Conservation (phyloP, 768 basidiomycete genomes). For the Pleurotus eryngii region DNA sequence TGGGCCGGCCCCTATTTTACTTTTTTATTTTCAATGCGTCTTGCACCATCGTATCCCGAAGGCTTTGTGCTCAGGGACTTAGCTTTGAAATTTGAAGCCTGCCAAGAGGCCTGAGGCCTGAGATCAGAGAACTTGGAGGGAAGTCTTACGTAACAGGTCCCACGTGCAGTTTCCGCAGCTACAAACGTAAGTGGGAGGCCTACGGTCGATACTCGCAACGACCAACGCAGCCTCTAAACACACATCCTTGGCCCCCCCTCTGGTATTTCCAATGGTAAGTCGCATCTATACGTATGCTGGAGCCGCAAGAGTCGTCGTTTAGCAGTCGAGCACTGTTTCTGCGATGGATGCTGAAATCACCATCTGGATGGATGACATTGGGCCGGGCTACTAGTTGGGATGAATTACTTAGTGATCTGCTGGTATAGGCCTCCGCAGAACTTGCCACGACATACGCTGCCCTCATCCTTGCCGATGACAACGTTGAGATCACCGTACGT, state of each 20-base stretch:
- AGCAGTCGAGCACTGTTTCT: not conserved
- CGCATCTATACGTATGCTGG: not conserved
- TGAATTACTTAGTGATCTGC: not conserved
- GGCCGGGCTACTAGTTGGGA: not conserved
- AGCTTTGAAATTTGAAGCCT: too few relatives aligned
- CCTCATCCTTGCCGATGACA: constrained; percentile 97
- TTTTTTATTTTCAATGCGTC: too few relatives aligned
- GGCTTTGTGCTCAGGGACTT: too few relatives aligned
- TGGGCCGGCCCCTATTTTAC: too few relatives aligned
- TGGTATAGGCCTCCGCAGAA: constrained; percentile 52
- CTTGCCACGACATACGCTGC: constrained; percentile 95
- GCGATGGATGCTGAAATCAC: not conserved
- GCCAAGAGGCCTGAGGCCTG: too few relatives aligned
- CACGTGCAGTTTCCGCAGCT: too few relatives aligned
- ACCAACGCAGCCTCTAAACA: not conserved
- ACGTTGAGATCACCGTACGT: constrained; percentile 94
- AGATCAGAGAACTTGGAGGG: too few relatives aligned
- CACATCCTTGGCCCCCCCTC: not conserved
- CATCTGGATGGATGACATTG: not conserved
- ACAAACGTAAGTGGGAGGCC: too few relatives aligned
- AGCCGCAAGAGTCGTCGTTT: not conserved
- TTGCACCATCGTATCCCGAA: too few relatives aligned
- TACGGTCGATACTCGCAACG: not conserved
- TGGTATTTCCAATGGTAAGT: constrained; percentile 5
- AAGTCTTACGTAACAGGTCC: too few relatives aligned